Conservation (phyloP, 129 eudicot genomes). For the Arctium lappa region DNA sequence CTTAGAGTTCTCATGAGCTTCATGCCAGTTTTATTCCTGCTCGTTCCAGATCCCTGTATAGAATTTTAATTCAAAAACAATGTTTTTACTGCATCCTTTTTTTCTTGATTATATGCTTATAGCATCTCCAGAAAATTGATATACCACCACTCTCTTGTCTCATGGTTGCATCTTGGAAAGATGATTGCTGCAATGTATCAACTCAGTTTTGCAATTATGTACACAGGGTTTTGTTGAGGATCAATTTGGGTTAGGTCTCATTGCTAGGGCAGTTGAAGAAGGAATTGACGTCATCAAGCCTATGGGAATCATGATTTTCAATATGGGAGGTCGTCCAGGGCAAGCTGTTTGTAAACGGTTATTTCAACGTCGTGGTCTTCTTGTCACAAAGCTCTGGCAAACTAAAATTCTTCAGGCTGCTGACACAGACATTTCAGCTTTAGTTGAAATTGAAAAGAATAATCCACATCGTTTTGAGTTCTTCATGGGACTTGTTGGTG, state of each 20-base stretch:
- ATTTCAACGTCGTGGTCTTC: constrained; percentile 96
- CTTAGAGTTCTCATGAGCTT: background rate
- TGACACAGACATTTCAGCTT: constrained; percentile 94
- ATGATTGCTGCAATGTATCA: background rate
- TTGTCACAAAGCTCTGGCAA: constrained; percentile 89
- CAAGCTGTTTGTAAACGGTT: constrained; percentile 95
- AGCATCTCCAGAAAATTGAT: background rate
- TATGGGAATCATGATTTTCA: constrained; percentile 91
- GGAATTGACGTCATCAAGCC: constrained; percentile 93
- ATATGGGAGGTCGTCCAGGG: constrained; percentile 99
- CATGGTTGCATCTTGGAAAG: background rate
- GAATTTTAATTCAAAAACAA: background rate
- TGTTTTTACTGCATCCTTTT: background rate
- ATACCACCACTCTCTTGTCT: background rate
- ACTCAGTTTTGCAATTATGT: constrained; percentile 5
- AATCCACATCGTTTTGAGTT: constrained; percentile 97
- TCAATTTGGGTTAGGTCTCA: constrained; percentile 93
- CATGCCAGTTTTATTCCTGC: background rate
- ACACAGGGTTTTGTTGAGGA: constrained; percentile 96
- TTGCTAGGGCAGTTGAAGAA: constrained; percentile 98
- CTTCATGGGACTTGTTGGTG: constrained; percentile 98
- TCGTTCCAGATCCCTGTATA: background rate
- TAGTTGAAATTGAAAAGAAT: constrained; percentile 94
- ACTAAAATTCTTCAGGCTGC: constrained; percentile 97
- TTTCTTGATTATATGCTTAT: background rate